Conservation (phyloP, 768 basidiomycete genomes). For the Lentinula aciculospora region DNA sequence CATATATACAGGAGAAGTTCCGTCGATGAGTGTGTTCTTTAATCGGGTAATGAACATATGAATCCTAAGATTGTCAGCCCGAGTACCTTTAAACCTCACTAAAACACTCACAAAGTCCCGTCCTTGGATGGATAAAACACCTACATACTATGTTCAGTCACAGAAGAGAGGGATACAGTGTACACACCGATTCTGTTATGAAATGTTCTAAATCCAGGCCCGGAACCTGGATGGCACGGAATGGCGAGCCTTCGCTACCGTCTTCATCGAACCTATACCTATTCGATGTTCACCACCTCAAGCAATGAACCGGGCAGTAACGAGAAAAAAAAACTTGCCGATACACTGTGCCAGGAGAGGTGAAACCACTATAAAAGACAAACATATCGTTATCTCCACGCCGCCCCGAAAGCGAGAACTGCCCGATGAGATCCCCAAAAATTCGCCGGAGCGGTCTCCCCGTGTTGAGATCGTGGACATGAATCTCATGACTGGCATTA, state of each 20-base stretch:
- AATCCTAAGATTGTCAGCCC: not conserved
- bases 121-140: slow-evolving; percentile 3
- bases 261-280: slow-evolving; percentile 1
- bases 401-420: slow-evolving; percentile 1
- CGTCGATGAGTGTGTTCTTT: not conserved
- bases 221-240: slow-evolving; percentile 1
- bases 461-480: not conserved
- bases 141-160: not conserved
- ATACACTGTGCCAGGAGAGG: slow-evolving; percentile 2
- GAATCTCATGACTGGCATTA: slow-evolving; percentile 2
- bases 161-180: not conserved
- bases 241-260: not conserved
- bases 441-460: not conserved
- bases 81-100: not conserved
- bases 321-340: not conserved
- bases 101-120: not conserved
- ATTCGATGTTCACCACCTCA: no score
- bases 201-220: not conserved
- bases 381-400: slow-evolving; percentile 2
- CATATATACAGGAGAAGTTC: not conserved
- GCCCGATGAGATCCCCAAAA: not conserved
- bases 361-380: not conserved
- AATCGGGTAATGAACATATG: slow-evolving; percentile 4
- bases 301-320: no score
- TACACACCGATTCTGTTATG: slow-evolving; percentile 2